Conservation (phyloP, 169 alveolate species). For the Neospora caninum region DNA sequence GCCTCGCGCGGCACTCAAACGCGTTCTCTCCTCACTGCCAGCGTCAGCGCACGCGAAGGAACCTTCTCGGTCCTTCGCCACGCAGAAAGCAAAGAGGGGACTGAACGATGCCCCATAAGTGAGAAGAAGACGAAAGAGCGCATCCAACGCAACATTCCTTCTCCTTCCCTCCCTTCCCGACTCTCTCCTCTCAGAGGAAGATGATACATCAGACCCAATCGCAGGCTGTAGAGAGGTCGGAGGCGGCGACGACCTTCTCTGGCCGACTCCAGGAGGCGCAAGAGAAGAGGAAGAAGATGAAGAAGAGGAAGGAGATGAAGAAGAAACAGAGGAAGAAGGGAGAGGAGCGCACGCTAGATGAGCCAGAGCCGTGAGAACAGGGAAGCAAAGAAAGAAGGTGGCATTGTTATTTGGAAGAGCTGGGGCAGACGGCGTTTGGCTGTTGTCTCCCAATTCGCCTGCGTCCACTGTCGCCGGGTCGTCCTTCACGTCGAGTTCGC, state of each 20-base stretch:
- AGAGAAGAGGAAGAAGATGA: neutral
- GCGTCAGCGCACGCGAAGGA: too few species aligned
- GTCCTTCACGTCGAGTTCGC: neutral
- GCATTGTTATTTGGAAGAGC: neutral
- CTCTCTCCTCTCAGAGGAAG: neutral
- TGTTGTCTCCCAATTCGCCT: too few species aligned
- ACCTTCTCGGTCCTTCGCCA: too few species aligned
- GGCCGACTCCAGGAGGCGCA: neutral
- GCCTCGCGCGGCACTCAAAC: too few species aligned
- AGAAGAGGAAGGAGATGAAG: neutral
- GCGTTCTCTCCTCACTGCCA: too few species aligned
- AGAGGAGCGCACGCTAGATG: neutral
- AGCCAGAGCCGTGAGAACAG: neutral
- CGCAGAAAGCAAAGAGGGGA: neutral
- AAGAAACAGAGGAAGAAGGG: neutral
- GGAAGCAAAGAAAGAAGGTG: neutral
- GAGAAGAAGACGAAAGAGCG: neutral
- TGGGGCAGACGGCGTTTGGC: neutral
- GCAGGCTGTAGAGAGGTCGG: too few species aligned
- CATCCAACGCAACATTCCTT: neutral
- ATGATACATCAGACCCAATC: too few species aligned
- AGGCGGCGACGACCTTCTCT: neutral
- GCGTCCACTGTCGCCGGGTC: too few species aligned
- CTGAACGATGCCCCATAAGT: neutral
- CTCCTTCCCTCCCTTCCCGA: neutral